phyloP scores from a whole-genome alignment of 805 yeast species.

The Sugiyamaella smithiae region DNA sequence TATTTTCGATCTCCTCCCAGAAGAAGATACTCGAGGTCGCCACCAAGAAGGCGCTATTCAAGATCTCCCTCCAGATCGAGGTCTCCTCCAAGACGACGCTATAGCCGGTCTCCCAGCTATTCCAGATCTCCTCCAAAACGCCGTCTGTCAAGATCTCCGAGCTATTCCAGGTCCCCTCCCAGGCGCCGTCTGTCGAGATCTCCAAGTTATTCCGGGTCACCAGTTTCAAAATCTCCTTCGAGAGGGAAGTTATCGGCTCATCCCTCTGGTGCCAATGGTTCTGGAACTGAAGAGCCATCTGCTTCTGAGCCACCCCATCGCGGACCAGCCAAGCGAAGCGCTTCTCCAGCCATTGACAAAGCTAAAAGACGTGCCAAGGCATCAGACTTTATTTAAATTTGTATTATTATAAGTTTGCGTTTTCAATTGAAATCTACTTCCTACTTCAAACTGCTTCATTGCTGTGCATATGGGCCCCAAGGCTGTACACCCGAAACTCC shows the following conservation, averaged over 20 bases:
- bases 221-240: too few species aligned
- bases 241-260: too few species aligned
- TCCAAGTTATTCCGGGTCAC: constrained; percentile 1
- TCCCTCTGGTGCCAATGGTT: too few species aligned
- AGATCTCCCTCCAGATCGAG: too few species aligned
- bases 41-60: too few species aligned
- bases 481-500: too few species aligned
- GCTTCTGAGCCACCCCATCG: too few species aligned
- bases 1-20: constrained; percentile 25
- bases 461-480: too few species aligned
- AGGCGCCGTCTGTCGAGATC: constrained; percentile 15
- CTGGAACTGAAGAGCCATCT: too few species aligned
- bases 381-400: constrained; percentile 15
- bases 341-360: constrained; percentile 5
- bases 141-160: background rate
- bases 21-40: constrained; percentile 10
- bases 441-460: too few species aligned
- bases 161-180: background rate
- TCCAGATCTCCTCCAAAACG: constrained; percentile 27
- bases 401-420: too few species aligned
- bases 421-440: too few species aligned
- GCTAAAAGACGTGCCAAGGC: constrained; percentile 16
- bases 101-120: constrained; percentile 3
- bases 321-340: background rate
- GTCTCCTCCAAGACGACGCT: constrained; percentile 25